phyloP scores from a whole-genome alignment of 768 basidiomycete genomes.

The Leccinum truebloodii region DNA sequence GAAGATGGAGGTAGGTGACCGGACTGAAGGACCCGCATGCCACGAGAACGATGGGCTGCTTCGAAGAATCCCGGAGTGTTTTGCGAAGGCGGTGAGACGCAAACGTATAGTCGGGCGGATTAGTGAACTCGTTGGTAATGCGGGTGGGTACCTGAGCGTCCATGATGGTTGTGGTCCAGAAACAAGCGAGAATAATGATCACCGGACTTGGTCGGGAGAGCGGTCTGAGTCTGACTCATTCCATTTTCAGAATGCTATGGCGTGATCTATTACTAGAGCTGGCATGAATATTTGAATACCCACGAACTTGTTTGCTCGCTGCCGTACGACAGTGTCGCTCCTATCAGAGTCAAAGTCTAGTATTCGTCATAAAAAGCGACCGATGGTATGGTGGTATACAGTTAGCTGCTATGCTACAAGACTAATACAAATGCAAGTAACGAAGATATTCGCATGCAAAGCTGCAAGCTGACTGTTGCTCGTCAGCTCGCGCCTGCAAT shows the following conservation, averaged over 20 bases:
- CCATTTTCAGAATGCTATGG: background rate
- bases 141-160: conserved; percentile 22
- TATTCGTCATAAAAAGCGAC: conserved; percentile 3
- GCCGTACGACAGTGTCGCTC: background rate
- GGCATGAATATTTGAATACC: conserved; percentile 12
- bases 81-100: conserved; percentile 62
- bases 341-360: background rate
- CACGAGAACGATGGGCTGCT: conserved; percentile 90
- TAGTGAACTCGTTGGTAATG: conserved; percentile 45
- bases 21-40: conserved; percentile 99
- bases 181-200: conserved; percentile 9
- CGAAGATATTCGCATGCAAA: conserved; percentile 2
- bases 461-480: conserved; percentile 11
- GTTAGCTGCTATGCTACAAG: conserved; percentile 26
- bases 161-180: conserved; percentile 26
- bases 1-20: conserved; percentile 94
- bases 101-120: conserved; percentile 68
- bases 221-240: conserved; percentile 1
- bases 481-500: conserved; percentile 4
- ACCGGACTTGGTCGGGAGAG: conserved; percentile 9
- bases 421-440: conserved; percentile 16
- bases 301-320: conserved; percentile 16
- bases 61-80: conserved; percentile 58
- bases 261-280: conserved; percentile 15
- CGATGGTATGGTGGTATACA: conserved; percentile 19